Percentiles rank a stretch among this genome's conserved stretches.
These are phyloP conservation scores for Pseudocohnilembus persalinus DNA, from an alignment of 169 alveolate genomes.

Conservation along the genomic window DNA sequence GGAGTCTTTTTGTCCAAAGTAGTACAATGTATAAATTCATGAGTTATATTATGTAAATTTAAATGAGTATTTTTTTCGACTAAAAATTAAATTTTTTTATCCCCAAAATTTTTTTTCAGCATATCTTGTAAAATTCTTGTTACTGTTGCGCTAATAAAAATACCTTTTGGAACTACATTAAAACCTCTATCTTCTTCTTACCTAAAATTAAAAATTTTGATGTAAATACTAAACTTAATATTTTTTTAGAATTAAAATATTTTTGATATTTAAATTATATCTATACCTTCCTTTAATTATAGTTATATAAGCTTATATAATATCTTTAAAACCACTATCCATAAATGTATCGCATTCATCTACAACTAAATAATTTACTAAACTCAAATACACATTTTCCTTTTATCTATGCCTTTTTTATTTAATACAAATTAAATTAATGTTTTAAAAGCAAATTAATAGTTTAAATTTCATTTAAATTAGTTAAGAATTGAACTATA, in stretches of 20 bases:
- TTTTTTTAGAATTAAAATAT: neutral
- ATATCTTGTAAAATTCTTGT: constrained; percentile 7
- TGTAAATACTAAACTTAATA: neutral
- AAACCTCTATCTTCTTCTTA: constrained; percentile 16
- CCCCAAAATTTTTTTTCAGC: neutral
- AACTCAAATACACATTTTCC: constrained; percentile 42
- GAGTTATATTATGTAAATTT: constrained; percentile 65
- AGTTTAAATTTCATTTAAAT: no score
- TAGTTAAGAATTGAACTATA: no score
- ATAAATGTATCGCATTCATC: constrained; percentile 84
- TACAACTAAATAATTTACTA: constrained; percentile 61
- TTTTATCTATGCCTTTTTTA: constrained; percentile 60
- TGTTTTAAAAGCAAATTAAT: no score
- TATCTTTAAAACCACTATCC: constrained; percentile 75
- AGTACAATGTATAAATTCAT: constrained; percentile 67
- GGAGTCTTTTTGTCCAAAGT: constrained; percentile 64
- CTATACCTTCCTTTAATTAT: constrained; percentile 3
- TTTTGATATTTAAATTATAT: neutral
- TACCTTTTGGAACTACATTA: neutral
- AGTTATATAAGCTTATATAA: constrained; percentile 47
- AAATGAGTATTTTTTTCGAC: constrained; percentile 67
- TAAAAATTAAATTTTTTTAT: constrained; percentile 27
- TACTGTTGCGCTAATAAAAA: constrained; percentile 41
- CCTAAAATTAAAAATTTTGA: neutral
- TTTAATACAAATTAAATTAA: no score